Conservation (phyloP, 2,329 filamentous ascomycete species). For the Diaporthe sp. region DNA sequence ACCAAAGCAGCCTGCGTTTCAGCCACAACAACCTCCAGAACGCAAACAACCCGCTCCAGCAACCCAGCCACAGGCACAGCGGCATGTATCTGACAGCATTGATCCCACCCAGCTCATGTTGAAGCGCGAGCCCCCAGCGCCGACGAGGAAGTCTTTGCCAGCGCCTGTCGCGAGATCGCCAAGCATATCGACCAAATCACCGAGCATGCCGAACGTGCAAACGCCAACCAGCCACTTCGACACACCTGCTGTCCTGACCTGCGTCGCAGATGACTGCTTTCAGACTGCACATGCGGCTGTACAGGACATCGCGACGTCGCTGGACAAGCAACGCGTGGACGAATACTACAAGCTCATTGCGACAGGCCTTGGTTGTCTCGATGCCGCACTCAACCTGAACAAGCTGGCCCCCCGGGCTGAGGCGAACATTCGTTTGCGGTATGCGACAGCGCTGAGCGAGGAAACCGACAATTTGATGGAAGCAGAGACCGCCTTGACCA, state of each 20-base stretch:
- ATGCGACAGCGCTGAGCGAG: conserved; percentile 78
- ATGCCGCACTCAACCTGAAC: conserved; percentile 73
- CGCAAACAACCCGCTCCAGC: conserved; percentile 3
- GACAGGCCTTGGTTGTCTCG: conserved; percentile 79
- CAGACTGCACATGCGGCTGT: conserved; percentile 71
- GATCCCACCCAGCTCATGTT: conserved; percentile 39
- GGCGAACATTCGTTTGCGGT: conserved; percentile 76
- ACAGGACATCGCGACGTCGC: conserved; percentile 60
- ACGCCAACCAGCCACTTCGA: conserved; percentile 57
- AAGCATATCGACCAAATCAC: conserved; percentile 51
- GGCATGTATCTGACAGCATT: conserved; percentile 30
- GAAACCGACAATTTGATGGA: conserved; percentile 83
- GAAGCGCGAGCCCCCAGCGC: conserved; percentile 28
- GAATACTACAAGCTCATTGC: conserved; percentile 80
- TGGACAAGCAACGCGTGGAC: conserved; percentile 65
- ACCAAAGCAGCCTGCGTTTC: background rate
- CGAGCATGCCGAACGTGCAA: conserved; percentile 34
- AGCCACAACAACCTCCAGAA: conserved; percentile 26
- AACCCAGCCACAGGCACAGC: conserved; percentile 2
- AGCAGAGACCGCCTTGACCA: conserved; percentile 78
- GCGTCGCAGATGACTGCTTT: conserved; percentile 83
- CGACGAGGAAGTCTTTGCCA: conserved; percentile 41
- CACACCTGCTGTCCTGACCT: conserved; percentile 71
- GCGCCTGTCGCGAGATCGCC: conserved; percentile 49
- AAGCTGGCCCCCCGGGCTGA: conserved; percentile 75